Percentiles rank a stretch among this genome's conserved stretches.
These are phyloP conservation scores for Ophiorrhiza pumila DNA, from an alignment of 257 asterid species.

Conservation along the genomic window DNA sequence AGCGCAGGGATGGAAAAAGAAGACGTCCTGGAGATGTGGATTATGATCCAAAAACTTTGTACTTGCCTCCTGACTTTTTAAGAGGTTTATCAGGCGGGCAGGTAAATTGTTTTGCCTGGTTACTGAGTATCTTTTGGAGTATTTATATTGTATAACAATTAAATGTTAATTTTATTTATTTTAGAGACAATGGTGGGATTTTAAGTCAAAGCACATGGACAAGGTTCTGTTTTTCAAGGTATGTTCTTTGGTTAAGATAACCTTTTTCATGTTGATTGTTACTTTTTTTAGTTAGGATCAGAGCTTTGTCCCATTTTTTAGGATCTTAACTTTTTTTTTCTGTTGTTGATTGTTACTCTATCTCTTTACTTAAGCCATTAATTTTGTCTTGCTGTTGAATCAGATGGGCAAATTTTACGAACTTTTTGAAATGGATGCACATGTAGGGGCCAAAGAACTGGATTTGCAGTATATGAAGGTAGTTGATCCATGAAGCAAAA, in stretches of 20 bases:
- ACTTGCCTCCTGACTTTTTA: constrained; percentile 70
- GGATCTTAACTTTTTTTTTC: too few species aligned
- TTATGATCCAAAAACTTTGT: constrained; percentile 82
- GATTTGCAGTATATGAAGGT: constrained; percentile 99
- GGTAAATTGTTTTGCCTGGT: constrained; percentile 47
- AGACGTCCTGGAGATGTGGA: constrained; percentile 63
- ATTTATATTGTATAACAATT: constrained; percentile 1
- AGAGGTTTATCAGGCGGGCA: constrained; percentile 82
- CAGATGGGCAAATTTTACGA: constrained; percentile 99
- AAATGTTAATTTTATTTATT: constrained; percentile 21
- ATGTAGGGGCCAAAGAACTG: constrained; percentile 92
- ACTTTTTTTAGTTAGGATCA: too few species aligned
- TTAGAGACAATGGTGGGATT: constrained; percentile 99
- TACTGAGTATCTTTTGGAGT: constrained; percentile 14
- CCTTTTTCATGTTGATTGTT: background rate
- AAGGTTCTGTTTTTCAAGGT: constrained; percentile 98
- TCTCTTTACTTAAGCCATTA: constrained; percentile 8
- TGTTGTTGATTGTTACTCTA: background rate
- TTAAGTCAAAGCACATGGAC: constrained; percentile 97
- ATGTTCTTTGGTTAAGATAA: background rate
- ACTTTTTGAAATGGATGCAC: constrained; percentile 98
- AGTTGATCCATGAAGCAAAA: constrained; percentile 10
- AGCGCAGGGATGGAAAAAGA: constrained; percentile 70
- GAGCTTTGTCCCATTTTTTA: too few species aligned
- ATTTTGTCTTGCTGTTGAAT: constrained; percentile 23